Evolutionary conservation across 148 eudicot genomes (phyloP), one percentile per base, ranked within the genome.

Genomic region (Rhododendron ferrugineum): DNA sequence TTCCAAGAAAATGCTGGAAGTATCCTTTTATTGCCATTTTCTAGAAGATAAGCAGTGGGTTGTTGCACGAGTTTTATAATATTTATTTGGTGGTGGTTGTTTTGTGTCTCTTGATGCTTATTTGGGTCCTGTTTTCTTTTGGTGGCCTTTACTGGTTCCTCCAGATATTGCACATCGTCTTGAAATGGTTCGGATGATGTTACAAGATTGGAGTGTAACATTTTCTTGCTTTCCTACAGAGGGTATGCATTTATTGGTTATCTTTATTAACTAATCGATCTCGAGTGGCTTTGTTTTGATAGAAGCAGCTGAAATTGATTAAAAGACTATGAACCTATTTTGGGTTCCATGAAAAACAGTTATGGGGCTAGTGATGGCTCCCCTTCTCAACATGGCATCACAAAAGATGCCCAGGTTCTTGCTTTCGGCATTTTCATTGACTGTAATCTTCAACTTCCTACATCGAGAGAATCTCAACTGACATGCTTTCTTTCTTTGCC

Each of bases 1-100:
- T 96, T 96, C 87, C 99, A 95, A 89, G 99, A 96, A 92, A 96
- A 96, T 89, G 99, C 99, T 76, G 99, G 98, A 86, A 96, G 99
- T 96, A 96, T 95, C 98, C 99, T 95, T 96, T 73, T 87, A 20
- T 86, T 54, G 72, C 83, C 79, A 77, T 58, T 23, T 28, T 56
- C 44, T 40, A 40, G 44, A 40, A 40, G 44, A 40, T 40, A 40
- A 40, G 44, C 44, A 40, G 44, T 40, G 44, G 44, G 44, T 40
- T 40, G 44, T 40, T 5, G 44, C 44, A 5, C 44, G 1, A 40
- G 8, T 40, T 40, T 40, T 40, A 5, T n/a, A 47, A 47, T 62
- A n/a, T 68, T 40, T 18, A 37, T 42, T 66, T 47, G 50, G 50
- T 47, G 50, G 11, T 47, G 50, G 50, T 47, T 47, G 50, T 47